Evolutionary conservation across 345 rosid species (phyloP), one percentile per base, ranked within the genome.

Genomic region (Euphorbia pulcherrima): DNA sequence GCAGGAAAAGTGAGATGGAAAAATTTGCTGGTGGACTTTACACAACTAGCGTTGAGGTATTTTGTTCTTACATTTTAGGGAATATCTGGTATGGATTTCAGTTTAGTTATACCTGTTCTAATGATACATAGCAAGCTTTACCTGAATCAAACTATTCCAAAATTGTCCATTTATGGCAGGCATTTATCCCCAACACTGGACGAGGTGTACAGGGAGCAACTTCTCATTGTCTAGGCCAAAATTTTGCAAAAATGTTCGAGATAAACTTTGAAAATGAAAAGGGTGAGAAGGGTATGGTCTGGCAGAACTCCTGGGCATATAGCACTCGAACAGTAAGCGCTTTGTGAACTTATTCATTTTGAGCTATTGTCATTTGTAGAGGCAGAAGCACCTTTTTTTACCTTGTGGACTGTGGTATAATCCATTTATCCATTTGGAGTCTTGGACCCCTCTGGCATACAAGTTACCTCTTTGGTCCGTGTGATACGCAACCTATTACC

Each of bases 221-320:
- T 64, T 94, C 97, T 14, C 97, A 94, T 68, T 94, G 96, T 69
- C 73, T 94, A 73, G 99, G 99, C 48, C 99, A 94, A 73, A 94
- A 94, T 65, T 94, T 94, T 60, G 96, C 99, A 9, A 91, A 91
- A 76, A 94, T 94, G 97, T 94, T 91, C 55, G 96, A 94, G 77
- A 94, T 88, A 30, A 85, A 79, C 81, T 91, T 81, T 74, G 96
- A 94, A 81, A 88, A 94, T 78, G 97, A 94, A 60, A 91, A 88
- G 77, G 92, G 95, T 57, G 96, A 89, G 83, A 91, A 76, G 80
- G 84, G 79, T 44, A 89, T 84, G 96, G 96, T 81, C 74, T 94
- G 99, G 99, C 99, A 94, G 83, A 94, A 94, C 75, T 94, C 99
- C 20, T 94, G 97, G 99, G 99, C 96, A n/a, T 94, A 88, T 74